These are phyloP conservation scores for Populus tremula DNA, from an alignment of 345 rosid genomes.

Conservation along the genomic window DNA sequence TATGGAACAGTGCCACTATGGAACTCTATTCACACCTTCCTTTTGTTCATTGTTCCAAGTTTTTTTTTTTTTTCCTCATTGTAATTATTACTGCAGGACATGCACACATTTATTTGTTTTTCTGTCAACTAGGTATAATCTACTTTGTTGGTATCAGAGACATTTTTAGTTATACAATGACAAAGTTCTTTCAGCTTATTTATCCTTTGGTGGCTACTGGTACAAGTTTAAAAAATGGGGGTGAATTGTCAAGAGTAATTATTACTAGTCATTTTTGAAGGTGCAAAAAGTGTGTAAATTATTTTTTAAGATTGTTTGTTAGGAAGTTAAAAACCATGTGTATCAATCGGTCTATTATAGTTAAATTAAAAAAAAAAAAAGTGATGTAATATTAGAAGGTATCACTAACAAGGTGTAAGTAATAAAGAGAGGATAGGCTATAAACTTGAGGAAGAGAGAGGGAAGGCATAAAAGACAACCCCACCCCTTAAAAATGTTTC, in stretches of 20 bases:
- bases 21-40: background rate
- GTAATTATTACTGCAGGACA: background rate
- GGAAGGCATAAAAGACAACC: too few species aligned
- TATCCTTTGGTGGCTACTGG: background rate
- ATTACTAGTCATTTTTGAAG: background rate
- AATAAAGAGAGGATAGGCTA: background rate
- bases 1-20: slow-evolving; percentile 12
- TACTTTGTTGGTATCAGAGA: background rate
- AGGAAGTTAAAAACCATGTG: background rate
- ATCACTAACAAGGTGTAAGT: background rate
- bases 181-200: background rate
- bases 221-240: background rate
- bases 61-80: slow-evolving; percentile 8
- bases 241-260: background rate
- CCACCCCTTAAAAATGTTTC: too few species aligned
- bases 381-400: background rate
- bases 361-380: background rate
- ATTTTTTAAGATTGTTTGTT: background rate
- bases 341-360: background rate
- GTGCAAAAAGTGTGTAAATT: background rate
- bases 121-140: background rate
- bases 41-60: background rate
- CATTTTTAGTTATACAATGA: background rate
- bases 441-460: too few species aligned
- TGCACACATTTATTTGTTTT: background rate